Percentiles rank a stretch among this genome's conserved stretches.
Conservation (phyloP, 768 basidiomycete species). For the Gymnopilus junonius region DNA sequence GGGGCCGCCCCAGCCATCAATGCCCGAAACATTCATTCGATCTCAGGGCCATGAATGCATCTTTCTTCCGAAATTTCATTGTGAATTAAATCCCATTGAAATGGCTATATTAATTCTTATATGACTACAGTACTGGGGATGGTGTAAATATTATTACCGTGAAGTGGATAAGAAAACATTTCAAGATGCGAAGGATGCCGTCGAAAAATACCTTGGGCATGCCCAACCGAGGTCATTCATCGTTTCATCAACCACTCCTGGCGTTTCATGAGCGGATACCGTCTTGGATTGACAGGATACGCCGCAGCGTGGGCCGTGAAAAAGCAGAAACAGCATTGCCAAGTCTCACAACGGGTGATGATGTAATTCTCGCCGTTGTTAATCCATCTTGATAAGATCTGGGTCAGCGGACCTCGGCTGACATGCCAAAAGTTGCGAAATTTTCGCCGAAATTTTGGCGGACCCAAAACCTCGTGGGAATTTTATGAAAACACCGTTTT, state of each 20-base stretch:
- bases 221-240: too few relatives aligned
- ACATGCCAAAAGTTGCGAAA: slow-evolving; percentile 4
- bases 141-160: slow-evolving; percentile 40
- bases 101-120: too few relatives aligned
- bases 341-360: slow-evolving; percentile 31
- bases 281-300: slow-evolving; percentile 35
- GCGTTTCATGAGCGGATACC: slow-evolving; percentile 41
- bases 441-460: not conserved
- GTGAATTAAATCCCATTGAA: slow-evolving; percentile 49
- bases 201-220: slow-evolving; percentile 35
- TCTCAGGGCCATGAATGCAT: slow-evolving; percentile 41
- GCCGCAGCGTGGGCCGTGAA: slow-evolving; percentile 43
- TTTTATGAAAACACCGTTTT: slow-evolving; percentile 10
- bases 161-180: slow-evolving; percentile 36
- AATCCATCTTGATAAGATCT: too few relatives aligned
- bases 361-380: too few relatives aligned
- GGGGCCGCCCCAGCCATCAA: too few relatives aligned
- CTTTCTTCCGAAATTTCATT: slow-evolving; percentile 25
- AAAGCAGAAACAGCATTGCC: slow-evolving; percentile 37
- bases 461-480: slow-evolving; percentile 13
- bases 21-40: too few relatives aligned
- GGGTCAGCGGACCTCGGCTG: too few relatives aligned
- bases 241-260: slow-evolving; percentile 41
- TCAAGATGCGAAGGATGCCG: too few relatives aligned
- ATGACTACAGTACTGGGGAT: slow-evolving; percentile 37